These are phyloP conservation scores for Suhomyces wounanorum DNA, from an alignment of 1,139 yeast genomes.

Conservation along the genomic window DNA sequence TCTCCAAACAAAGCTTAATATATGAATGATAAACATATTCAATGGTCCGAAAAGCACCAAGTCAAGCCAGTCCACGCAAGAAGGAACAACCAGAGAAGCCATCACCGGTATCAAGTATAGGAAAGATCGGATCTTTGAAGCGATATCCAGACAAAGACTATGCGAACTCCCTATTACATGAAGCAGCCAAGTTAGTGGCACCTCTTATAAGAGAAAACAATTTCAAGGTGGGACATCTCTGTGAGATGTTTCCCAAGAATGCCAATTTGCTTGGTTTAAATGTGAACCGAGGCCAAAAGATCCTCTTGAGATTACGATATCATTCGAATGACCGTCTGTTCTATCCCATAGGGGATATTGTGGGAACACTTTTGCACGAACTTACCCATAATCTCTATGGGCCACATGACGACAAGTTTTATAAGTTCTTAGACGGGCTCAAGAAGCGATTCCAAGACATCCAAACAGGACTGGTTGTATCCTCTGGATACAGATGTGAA, in stretches of 20 bases:
- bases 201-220: constrained; percentile 74
- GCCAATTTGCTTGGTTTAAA: constrained; percentile 73
- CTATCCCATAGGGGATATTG: constrained; percentile 62
- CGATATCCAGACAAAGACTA: constrained; percentile 54
- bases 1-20: background rate
- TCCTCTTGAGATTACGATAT: constrained; percentile 69
- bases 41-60: constrained; percentile 11
- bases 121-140: constrained; percentile 58
- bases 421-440: constrained; percentile 62
- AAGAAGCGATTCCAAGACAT: constrained; percentile 58
- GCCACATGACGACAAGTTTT: constrained; percentile 77
- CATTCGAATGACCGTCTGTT: constrained; percentile 58
- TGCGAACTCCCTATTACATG: constrained; percentile 60
- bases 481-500: constrained; percentile 46
- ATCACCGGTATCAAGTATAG: constrained; percentile 53
- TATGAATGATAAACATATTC: constrained; percentile 3
- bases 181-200: constrained; percentile 62
- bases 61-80: background rate
- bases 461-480: constrained; percentile 40
- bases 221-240: constrained; percentile 65
- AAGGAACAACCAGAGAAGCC: constrained; percentile 16
- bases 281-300: constrained; percentile 79
- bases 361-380: constrained; percentile 90
- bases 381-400: constrained; percentile 79
- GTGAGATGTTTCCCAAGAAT: constrained; percentile 85